Evolutionary conservation across 2,329 filamentous ascomycete genomes (phyloP), one percentile per base, ranked within the genome.

Genomic region (Beauveria brongniartii): DNA sequence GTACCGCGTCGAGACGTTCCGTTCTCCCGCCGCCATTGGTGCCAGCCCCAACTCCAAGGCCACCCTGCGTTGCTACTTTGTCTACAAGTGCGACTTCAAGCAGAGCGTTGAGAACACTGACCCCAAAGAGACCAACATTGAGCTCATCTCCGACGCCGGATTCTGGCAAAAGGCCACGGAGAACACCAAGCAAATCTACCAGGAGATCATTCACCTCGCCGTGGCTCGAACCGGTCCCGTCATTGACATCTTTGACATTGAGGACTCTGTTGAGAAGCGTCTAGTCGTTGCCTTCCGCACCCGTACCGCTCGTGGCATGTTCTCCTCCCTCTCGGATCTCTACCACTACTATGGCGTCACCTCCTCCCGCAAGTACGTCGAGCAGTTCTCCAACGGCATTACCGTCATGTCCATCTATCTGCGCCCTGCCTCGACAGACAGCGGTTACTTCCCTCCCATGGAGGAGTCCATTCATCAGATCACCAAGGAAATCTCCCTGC

Each of bases 311-410:
- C 83, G 91, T 67, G 94, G 94, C 65, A 80, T 99, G 69, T 99
- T 99, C 82, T 96, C 92, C 68, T 92, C 94, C 30, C 78, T 99
- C 68, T 96, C 91, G 65, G 92, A 97, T 73, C 81, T 99, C 43
- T 99, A 99, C 79, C 94, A 99, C 78, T 97, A 97, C 83, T 99
- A 99, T 71, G 93, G 94, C 48, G 84, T 97, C 64, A 99, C 94
- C 2, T 96, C 91, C 70, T 94, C 94, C 30, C 85, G 94, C 68
- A 99, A 99, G 79, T 99, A 99, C 71, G 90, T 99, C 53, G 91
- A 99, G 77, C 94, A 97, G 77, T 99, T 99, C 81, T 94, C 92
- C 70, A 99, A 99, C 74, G 94, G 94, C 64, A 95, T 97, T 73
- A 96, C 91, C 16, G 89, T 97, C 74, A 96, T 97, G 82, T 97